These are phyloP conservation scores for Rubus idaeus DNA, from an alignment of 306 rosid species.

Conservation along the genomic window DNA sequence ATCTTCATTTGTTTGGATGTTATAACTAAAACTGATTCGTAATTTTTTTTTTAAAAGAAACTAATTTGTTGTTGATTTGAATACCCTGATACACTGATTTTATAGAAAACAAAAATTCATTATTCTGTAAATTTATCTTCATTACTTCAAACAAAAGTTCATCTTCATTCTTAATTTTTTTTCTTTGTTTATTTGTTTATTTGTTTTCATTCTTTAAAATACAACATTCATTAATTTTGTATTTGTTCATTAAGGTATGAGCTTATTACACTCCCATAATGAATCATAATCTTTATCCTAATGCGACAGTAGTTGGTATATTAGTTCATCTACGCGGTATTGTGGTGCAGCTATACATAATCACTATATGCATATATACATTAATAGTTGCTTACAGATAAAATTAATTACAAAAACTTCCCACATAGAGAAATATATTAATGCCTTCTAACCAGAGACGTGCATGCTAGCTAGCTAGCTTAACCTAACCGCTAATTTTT, in stretches of 20 bases:
- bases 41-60: too few species aligned
- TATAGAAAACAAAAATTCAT: too few species aligned
- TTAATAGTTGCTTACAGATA: neutral
- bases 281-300: neutral
- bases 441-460: neutral
- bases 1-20: neutral
- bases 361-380: neutral
- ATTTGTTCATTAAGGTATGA: neutral
- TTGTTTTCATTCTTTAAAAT: too few species aligned
- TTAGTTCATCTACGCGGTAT: slow-evolving; percentile 6
- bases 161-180: neutral
- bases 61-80: too few species aligned
- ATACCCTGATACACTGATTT: too few species aligned
- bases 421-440: neutral
- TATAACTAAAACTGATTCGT: too few species aligned
- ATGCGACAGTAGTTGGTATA: neutral
- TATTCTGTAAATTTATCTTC: too few species aligned
- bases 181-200: neutral
- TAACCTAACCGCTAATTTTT: neutral
- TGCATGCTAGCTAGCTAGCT: neutral
- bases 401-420: neutral
- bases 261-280: neutral
- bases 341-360: neutral
- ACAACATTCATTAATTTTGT: neutral
- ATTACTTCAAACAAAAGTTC: too few species aligned